phyloP scores from a whole-genome alignment of 495 filamentous ascomycete species.

The Lepidopterella palustris region DNA sequence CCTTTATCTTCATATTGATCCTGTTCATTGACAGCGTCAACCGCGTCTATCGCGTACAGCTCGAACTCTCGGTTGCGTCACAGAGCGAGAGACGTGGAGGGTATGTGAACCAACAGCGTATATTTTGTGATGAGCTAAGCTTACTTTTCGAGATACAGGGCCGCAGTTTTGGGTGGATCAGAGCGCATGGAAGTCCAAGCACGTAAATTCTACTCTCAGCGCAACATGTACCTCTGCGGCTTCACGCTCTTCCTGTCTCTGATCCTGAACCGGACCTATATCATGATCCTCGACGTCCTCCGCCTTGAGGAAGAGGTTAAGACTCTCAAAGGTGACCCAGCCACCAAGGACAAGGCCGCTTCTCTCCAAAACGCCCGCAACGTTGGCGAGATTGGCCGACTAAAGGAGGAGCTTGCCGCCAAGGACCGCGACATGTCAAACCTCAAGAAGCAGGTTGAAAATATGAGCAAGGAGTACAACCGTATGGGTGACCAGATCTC shows the following conservation, averaged over 20 bases:
- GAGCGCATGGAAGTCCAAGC: conserved; percentile 98
- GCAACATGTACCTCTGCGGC: conserved; percentile 99
- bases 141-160: conserved; percentile 36
- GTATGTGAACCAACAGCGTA: conserved; percentile 35
- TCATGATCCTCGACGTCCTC: conserved; percentile 90
- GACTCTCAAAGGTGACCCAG: conserved; percentile 71
- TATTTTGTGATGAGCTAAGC: conserved; percentile 23
- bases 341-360: conserved; percentile 60
- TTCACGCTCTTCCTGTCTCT: conserved; percentile 98
- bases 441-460: conserved; percentile 67
- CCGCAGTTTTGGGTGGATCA: conserved; percentile 64
- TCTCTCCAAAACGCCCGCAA: conserved; percentile 57
- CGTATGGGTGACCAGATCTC: conserved; percentile 73
- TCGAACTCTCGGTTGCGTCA: conserved; percentile 63
- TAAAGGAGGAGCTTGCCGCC: conserved; percentile 50
- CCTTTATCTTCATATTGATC: conserved; percentile 96
- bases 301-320: conserved; percentile 91
- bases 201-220: conserved; percentile 99
- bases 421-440: conserved; percentile 39
- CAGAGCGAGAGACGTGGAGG: conserved; percentile 46
- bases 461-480: conserved; percentile 87
- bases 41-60: conserved; percentile 92
- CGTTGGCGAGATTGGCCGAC: conserved; percentile 65
- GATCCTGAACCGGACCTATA: conserved; percentile 98
- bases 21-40: conserved; percentile 98